Base-by-base conservation (phyloP, 345 rosid species). In the Eucalyptus viminalis region DNA sequence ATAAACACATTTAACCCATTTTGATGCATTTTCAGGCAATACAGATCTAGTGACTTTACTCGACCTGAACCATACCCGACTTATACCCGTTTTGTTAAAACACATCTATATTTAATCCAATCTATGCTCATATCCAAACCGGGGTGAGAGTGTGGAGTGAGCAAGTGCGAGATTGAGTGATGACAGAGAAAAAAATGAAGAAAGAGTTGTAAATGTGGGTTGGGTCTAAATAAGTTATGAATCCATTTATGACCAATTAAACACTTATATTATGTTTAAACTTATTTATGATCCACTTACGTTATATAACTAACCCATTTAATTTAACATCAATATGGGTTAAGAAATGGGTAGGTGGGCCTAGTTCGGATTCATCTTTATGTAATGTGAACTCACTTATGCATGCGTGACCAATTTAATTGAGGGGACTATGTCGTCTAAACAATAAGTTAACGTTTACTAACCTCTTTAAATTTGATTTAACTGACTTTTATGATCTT, bases 21-120 rank as follows among this genome's bases (percentile, higher is more conserved):
- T 56, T 22, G 29, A 24, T 24, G 27, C 29, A 56, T 56, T 24
- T 24, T 24, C 0, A 24, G 0, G 29, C 62, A 9, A 56, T 56
- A 11, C 6, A 24, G 12, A 56, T 24, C 12, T 56, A 56, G 62
- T 53, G 24, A 53, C 56, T 3, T 19, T 19, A 53, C 56, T 53
- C 4, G 0, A 56, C 62, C 0, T 9, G 3, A 56, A 5, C 27
- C 29, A 56, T 53, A 53, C 56, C 0, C 0, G 10, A 56, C 29
- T 56, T 24, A 56, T 56, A 56, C 3, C 29, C 1, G 6, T 56
- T 9, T 56, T 24, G 27, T 24, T 56, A 56, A 56, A 56, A 22
- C 27, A 56, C 62, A 22, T 56, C 62, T 24, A 56, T 56, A 56
- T 56, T 56, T 56, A 56, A 24, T 24, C 13, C 13, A 56, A 56